phyloP scores from a whole-genome alignment of 306 rosid species.

The Acacia acuminata region DNA sequence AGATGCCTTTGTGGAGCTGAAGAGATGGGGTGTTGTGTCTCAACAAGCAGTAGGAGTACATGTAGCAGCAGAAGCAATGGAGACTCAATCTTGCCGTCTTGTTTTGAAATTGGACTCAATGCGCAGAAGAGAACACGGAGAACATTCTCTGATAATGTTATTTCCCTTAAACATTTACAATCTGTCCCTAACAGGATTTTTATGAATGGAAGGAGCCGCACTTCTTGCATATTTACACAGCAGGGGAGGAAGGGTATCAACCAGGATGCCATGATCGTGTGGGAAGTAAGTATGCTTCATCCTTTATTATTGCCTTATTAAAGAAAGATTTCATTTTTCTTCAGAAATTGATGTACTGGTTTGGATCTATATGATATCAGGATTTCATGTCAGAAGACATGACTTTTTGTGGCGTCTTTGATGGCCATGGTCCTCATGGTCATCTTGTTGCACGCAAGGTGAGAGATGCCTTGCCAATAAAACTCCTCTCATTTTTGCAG shows the following conservation, averaged over 20 bases:
- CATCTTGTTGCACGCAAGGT: constrained; percentile 95
- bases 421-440: constrained; percentile 96
- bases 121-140: constrained; percentile 60
- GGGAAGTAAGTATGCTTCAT: constrained; percentile 81
- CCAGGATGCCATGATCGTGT: constrained; percentile 98
- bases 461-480: constrained; percentile 76
- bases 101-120: constrained; percentile 46
- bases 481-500: constrained; percentile 71
- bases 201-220: constrained; percentile 71
- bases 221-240: constrained; percentile 89
- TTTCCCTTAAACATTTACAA: constrained; percentile 53
- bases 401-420: constrained; percentile 89
- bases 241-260: constrained; percentile 95
- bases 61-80: constrained; percentile 66
- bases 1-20: constrained; percentile 54
- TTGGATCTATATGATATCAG: constrained; percentile 48
- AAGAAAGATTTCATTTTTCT: constrained; percentile 5
- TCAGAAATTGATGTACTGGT: constrained; percentile 25
- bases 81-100: constrained; percentile 47
- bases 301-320: neutral
- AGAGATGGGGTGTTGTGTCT: constrained; percentile 85
- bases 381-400: constrained; percentile 87
- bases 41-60: constrained; percentile 67
- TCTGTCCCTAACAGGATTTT: constrained; percentile 73
- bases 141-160: constrained; percentile 59